Evolutionary conservation across 352 stramenopile species (phyloP), one percentile per base, ranked within the genome.

Genomic region (Phytopythium litorale): DNA sequence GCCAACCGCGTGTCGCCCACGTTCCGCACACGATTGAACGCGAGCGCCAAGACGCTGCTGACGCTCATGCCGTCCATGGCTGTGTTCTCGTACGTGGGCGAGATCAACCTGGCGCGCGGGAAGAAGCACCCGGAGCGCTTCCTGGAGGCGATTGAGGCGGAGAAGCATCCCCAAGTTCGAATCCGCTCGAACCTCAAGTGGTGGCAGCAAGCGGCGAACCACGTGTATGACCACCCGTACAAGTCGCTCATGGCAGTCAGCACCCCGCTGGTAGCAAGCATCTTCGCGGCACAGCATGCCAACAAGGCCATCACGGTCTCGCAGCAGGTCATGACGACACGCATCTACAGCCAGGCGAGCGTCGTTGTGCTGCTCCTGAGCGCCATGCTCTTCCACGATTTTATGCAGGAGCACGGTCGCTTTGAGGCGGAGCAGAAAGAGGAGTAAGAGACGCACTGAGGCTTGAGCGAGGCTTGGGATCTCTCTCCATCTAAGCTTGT

Each of bases 311-410:
- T 94, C 67, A 74, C 77, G 43, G 48, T 65, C 8, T 92, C 85
- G 62, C 85, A 94, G 73, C 79, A 92, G 82, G 87, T 94, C 67
- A 94, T 94, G 85, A 78, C 92, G 73, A 89, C 85, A 50, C 83
- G 85, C 59, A 88, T 94, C 56, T 94, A 94, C 71, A 83, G 85
- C 54, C 85, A 94, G 54, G 75, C 68, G 21, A 68, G 81, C 0
- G 77, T 91, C 1, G 81, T 94, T 4, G 68, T 87, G 32, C 50
- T 94, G 56, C 71, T 94, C 57, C 66, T 94, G 30, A 71, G 76
- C 66, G 87, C 85, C 52, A 94, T 94, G 83, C 81, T 73, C 11
- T 92, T 94, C 73, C 81, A 94, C 57, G 85, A 94, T 65, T 94
- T 84, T 64, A 94, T 94, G 85, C 61, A 69, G 19, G 81, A 79